Percentiles rank a stretch among this genome's conserved stretches.
These are phyloP conservation scores for Populus trichocarpa DNA, from an alignment of 441 rosid genomes.

Conservation along the genomic window DNA sequence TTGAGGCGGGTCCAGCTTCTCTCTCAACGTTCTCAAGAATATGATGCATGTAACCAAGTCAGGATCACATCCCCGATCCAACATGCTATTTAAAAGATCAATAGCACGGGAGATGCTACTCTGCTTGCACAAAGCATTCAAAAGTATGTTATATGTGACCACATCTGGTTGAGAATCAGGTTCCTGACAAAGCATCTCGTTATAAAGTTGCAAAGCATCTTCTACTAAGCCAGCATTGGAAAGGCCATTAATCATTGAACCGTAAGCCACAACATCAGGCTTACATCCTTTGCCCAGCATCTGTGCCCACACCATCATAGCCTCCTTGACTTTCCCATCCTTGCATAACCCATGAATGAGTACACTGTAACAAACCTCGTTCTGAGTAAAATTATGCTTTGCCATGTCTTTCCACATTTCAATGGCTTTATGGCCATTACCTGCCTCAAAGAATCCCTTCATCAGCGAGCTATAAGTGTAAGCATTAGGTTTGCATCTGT, in stretches of 20 bases:
- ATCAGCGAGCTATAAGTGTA: constrained; percentile 86
- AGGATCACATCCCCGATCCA: constrained; percentile 79
- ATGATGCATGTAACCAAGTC: constrained; percentile 75
- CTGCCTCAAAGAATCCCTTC: constrained; percentile 67
- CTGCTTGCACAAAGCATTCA: constrained; percentile 65
- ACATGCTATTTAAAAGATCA: constrained; percentile 74
- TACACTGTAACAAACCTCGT: constrained; percentile 72
- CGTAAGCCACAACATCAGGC: constrained; percentile 78
- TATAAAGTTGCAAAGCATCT: constrained; percentile 65
- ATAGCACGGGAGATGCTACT: constrained; percentile 60
- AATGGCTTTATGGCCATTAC: constrained; percentile 61
- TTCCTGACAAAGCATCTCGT: constrained; percentile 84
- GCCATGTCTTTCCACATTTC: constrained; percentile 76
- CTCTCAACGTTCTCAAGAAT: constrained; percentile 60
- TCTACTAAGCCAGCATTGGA: constrained; percentile 52
- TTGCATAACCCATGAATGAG: constrained; percentile 76
- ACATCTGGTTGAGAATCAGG: constrained; percentile 78
- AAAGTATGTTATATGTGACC: constrained; percentile 78
- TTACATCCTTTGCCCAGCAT: constrained; percentile 67
- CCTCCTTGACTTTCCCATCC: constrained; percentile 60
- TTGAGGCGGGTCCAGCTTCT: constrained; percentile 67
- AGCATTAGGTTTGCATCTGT: constrained; percentile 67
- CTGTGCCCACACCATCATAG: constrained; percentile 69
- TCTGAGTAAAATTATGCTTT: constrained; percentile 29
- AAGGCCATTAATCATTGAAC: constrained; percentile 75